Evolutionary conservation across 2,329 filamentous ascomycete species (phyloP), one percentile per base, ranked within the genome.

Genomic region (Calonectria hongkongensis): DNA sequence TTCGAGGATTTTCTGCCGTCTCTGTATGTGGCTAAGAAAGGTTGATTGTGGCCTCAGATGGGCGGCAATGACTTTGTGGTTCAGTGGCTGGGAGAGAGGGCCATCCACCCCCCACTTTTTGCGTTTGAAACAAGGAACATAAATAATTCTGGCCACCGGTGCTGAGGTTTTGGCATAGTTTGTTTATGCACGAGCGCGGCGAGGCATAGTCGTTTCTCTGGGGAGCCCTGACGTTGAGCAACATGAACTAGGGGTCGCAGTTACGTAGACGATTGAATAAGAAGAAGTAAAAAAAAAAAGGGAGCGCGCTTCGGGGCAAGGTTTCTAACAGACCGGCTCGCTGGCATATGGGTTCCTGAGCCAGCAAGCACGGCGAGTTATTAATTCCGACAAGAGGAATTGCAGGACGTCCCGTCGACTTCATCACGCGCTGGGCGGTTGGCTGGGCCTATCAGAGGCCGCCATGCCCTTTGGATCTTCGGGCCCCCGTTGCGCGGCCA

Each of bases 11-110:
- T 48, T 71, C 54, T 50, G 39, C 45, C 28, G 54, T 60, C 18
- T 56, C 50, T 47, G n/a, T 36, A 64, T 64, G 69, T 68, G 69
- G 69, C 56, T 71, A 56, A 47, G 56, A 58, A 64, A 68, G 47
- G 64, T 64, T 64, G 69, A 68, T 51, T 51, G 45, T 21, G 41
- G 56, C 51, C 47, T 56, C 48, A 58, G 51, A 39, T 50, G 33
- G 39, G 50, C 18, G 41, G 36, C 21, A 51, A 54, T 50, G 47
- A 16, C 63, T 41, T 33, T 36, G 51, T 54, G 41, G 54, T 54
- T 72, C 56, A 63, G 58, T 68, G 58, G 64, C 70, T 67, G 56
- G 43, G 47, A 33, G n/a, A 33, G n/a, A 70, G 50, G 28, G 13
- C 13, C 39, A n/a, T 54, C 9, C 9, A 9, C 30, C 27, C 41